A percentile compares a stretch with the other conserved stretches of the same genome.
Conservation (phyloP, 1,284 basidiomycete genomes). For the Cryptococcus sp. region DNA sequence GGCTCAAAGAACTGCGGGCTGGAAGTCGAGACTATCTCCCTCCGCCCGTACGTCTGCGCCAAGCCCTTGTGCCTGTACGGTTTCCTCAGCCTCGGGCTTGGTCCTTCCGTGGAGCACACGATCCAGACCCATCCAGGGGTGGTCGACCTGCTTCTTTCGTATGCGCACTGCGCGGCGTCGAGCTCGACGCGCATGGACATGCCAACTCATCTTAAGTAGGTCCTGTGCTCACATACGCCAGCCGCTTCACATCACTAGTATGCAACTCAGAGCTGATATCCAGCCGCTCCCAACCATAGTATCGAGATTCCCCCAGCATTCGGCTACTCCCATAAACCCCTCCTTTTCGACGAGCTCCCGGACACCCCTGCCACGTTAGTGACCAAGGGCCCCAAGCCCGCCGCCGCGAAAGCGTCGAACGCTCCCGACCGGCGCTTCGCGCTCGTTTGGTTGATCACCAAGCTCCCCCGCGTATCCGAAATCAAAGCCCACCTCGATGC, state of each 20-base stretch:
- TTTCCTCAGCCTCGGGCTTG: constrained; percentile 27
- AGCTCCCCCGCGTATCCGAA: constrained; percentile 19
- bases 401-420: background rate
- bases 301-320: constrained; percentile 20
- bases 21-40: constrained; percentile 18
- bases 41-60: constrained; percentile 30
- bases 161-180: constrained; percentile 22
- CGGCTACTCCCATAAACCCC: background rate
- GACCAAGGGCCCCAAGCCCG: too few species aligned
- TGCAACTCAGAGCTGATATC: background rate
- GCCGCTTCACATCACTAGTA: background rate
- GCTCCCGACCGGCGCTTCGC: constrained; percentile 8
- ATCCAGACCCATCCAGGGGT: constrained; percentile 26
- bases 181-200: constrained; percentile 21
- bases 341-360: constrained; percentile 12
- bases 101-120: constrained; percentile 28
- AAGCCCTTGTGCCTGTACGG: constrained; percentile 25
- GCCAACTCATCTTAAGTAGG: constrained; percentile 20
- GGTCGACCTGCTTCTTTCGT: constrained; percentile 27
- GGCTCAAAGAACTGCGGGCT: constrained; percentile 23
- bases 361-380: background rate
- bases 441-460: constrained; percentile 23
- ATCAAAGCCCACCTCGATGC: constrained; percentile 16
- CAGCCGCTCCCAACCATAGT: background rate
- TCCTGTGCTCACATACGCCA: too few species aligned